Percentiles rank a stretch among this genome's conserved stretches.
These are phyloP conservation scores for Plantago coronopus DNA, from an alignment of 305 asterid genomes.

Conservation along the genomic window DNA sequence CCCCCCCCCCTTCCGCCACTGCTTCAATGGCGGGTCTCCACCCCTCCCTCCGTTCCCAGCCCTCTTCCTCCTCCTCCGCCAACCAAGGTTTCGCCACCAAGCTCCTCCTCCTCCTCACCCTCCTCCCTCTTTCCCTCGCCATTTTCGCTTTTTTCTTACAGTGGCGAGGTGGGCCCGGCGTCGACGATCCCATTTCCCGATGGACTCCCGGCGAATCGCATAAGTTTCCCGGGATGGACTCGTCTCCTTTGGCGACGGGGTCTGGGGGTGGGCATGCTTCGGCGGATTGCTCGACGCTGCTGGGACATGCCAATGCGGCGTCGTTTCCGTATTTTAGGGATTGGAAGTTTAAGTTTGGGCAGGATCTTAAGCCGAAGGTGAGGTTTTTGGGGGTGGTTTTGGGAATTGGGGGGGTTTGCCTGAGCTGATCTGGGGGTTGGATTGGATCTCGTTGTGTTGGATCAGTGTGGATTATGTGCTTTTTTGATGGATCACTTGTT, in stretches of 20 bases:
- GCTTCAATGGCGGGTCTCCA: conserved; percentile 43
- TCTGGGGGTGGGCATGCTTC: conserved; percentile 15
- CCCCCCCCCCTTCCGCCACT: too few species aligned
- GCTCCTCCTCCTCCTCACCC: conserved; percentile 51
- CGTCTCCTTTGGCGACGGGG: conserved; percentile 26
- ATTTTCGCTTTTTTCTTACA: conserved; percentile 62
- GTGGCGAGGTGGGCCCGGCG: conserved; percentile 70
- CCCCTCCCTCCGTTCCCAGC: conserved; percentile 43
- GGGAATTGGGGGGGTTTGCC: too few species aligned
- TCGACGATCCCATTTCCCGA: conserved; percentile 62
- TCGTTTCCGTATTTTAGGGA: conserved; percentile 44
- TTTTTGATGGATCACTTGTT: not conserved
- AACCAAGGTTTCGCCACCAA: conserved; percentile 31
- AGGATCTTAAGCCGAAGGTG: conserved; percentile 44
- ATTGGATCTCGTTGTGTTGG: not conserved
- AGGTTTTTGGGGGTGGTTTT: not conserved
- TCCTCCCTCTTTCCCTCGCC: conserved; percentile 55
- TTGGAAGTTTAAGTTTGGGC: conserved; percentile 33
- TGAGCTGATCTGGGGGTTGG: not conserved
- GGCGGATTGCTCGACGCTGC: conserved; percentile 28
- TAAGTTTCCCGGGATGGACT: conserved; percentile 54
- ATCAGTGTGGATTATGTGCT: not conserved
- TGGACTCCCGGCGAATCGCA: conserved; percentile 59
- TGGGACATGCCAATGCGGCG: conserved; percentile 21
- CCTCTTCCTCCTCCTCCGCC: conserved; percentile 36